Evolutionary conservation across 306 rosid species (phyloP), one percentile per base, ranked within the genome.

Genomic region (Prunus mume): DNA sequence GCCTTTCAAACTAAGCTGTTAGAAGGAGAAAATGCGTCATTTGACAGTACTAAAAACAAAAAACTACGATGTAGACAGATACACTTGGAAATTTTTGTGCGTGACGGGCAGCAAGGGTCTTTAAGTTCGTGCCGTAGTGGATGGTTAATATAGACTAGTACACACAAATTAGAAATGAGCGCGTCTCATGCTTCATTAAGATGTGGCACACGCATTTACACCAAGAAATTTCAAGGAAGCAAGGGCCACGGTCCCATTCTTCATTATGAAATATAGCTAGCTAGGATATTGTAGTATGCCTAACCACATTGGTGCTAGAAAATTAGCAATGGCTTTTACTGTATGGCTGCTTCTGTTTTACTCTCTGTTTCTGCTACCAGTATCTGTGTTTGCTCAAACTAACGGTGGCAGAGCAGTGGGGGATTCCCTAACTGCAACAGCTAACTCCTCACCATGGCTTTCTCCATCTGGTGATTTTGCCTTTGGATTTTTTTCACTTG

Each of bases 401-500:
- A 61, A 56, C 22, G 77, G 18, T 24, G 79, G 27, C 2, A 25
- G 84, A 9, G 20, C 6, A 1, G 80, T 83, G 6, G 90, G 89
- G 11, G 66, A 38, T 27, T 81, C 74, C 66, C 55, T 68, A 19
- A 19, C 45, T 8, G 92, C 95, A 65, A 65, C 41, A 10, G 58
- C 65, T 50, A 69, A 58, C 76, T 75, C 28, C 28, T 8, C 79
- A 61, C 1, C 87, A 50, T 90, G 91, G 96, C 19, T 85, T 20
- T 71, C 80, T 17, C 68, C 57, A 2, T 68, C 72, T 49, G 60
- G 60, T 8, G 43, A 69, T 49, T 69, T 69, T 45, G 89, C 93
- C 6, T 87, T 90, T 1, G 91, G 93, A 15, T 90, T 90, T 79
- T 86, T 28, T 3, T 76, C 34, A 32, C 68, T 86, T 1, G 72